Evolutionary conservation across 2,329 filamentous ascomycete species (phyloP).

Genomic region (Alternaria rosae): DNA sequence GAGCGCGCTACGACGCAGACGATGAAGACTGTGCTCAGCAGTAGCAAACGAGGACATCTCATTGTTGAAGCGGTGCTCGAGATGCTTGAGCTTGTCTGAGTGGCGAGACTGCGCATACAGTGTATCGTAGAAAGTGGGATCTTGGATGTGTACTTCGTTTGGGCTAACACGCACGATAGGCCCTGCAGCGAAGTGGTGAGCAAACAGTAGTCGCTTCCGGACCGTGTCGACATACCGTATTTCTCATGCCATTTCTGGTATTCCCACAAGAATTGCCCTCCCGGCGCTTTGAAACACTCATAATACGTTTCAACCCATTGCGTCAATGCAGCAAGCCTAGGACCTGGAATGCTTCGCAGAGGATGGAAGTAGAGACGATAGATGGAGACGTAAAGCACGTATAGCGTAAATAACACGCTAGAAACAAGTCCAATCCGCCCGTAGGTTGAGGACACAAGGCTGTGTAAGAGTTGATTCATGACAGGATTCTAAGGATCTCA

Average conservation of each 20-base stretch:
- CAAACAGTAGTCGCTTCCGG: neutral
- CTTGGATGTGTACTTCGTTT: slow-evolving; percentile 1
- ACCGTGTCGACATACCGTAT: neutral
- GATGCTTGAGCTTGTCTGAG: neutral
- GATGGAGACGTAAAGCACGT: neutral
- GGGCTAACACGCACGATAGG: slow-evolving; percentile 12
- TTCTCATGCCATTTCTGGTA: neutral
- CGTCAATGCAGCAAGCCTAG: slow-evolving; percentile 25
- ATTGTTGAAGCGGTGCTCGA: slow-evolving; percentile 4
- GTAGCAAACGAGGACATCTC: slow-evolving; percentile 3
- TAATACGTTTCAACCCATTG: slow-evolving; percentile 19
- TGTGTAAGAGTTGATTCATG: neutral
- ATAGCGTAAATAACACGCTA: neutral
- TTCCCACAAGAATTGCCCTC: neutral
- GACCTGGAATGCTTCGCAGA: slow-evolving; percentile 18
- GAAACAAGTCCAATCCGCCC: neutral
- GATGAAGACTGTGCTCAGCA: slow-evolving; percentile 3
- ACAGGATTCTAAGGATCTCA: neutral
- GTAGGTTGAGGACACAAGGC: neutral
- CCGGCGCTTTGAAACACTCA: slow-evolving; percentile 8
- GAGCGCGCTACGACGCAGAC: slow-evolving; percentile 29
- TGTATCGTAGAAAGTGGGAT: neutral
- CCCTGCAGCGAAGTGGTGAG: slow-evolving; percentile 1
- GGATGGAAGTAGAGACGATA: slow-evolving; percentile 14
- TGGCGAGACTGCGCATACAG: neutral